Conservation (phyloP, 140 eudicot species). For the Stevia rebaudiana region DNA sequence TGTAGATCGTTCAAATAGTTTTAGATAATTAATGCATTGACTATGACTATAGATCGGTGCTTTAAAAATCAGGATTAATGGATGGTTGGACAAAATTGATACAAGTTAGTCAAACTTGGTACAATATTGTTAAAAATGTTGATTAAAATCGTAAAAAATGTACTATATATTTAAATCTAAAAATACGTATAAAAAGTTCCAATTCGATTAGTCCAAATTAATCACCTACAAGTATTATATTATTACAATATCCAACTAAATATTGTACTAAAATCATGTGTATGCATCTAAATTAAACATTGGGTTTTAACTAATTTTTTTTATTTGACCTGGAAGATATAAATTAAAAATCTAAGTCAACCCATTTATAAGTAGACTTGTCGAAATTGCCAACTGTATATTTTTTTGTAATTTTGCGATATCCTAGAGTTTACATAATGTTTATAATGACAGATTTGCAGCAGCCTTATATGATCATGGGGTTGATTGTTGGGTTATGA, state of each 20-base stretch:
- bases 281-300: neutral
- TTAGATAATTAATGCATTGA: neutral
- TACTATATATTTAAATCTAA: too few species aligned
- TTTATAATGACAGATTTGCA: conserved; percentile 57
- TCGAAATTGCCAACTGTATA: neutral
- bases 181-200: too few species aligned
- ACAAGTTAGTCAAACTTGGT: too few species aligned
- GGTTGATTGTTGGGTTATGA: conserved; percentile 87
- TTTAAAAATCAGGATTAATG: too few species aligned
- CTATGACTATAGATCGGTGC: neutral
- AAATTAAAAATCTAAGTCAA: neutral
- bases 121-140: too few species aligned
- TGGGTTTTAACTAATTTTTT: neutral
- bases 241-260: neutral
- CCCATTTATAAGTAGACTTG: conserved; percentile 1
- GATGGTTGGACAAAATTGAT: too few species aligned
- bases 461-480: conserved; percentile 62
- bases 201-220: too few species aligned
- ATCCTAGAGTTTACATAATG: conserved; percentile 5
- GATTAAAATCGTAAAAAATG: too few species aligned
- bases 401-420: neutral
- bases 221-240: too few species aligned
- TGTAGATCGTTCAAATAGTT: neutral
- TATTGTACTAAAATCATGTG: neutral
- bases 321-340: neutral